Conservation (phyloP, 148 eudicot genomes). For the Vaccinium darrowii region DNA sequence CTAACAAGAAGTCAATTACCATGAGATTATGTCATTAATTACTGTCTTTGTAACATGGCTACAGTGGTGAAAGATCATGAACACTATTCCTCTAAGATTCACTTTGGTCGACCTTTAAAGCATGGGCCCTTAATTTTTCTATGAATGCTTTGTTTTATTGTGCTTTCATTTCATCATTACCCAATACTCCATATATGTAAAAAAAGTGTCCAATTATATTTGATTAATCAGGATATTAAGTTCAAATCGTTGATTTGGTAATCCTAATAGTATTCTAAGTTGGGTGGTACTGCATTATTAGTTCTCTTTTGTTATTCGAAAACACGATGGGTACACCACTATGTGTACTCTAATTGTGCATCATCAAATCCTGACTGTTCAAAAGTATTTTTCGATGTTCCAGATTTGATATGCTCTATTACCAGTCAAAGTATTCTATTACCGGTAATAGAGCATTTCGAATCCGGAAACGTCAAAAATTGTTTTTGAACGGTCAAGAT, state of each 20-base stretch:
- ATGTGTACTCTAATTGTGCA: too few species aligned
- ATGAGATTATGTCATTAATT: not conserved
- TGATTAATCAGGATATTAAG: not conserved
- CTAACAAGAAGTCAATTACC: not conserved
- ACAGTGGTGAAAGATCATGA: not conserved
- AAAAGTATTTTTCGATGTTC: too few species aligned
- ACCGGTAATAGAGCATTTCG: too few species aligned
- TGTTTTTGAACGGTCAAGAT: too few species aligned
- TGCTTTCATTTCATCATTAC: slow-evolving; percentile 1
- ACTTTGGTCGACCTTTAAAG: not conserved
- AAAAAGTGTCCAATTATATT: not conserved
- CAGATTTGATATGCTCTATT: too few species aligned
- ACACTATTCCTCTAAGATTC: not conserved
- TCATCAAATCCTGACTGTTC: too few species aligned
- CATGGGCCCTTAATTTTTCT: not conserved
- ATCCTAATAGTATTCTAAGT: not conserved
- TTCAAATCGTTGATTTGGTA: not conserved
- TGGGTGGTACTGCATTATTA: not conserved
- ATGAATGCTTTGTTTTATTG: not conserved
- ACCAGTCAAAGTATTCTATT: too few species aligned
- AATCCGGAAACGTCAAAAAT: too few species aligned
- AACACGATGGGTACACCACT: not conserved
- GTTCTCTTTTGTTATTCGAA: not conserved
- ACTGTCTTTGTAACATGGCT: not conserved
- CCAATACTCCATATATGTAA: not conserved